Evolutionary conservation across 2,329 filamentous ascomycete genomes (phyloP).

Genomic region (Sporothrix mexicana): DNA sequence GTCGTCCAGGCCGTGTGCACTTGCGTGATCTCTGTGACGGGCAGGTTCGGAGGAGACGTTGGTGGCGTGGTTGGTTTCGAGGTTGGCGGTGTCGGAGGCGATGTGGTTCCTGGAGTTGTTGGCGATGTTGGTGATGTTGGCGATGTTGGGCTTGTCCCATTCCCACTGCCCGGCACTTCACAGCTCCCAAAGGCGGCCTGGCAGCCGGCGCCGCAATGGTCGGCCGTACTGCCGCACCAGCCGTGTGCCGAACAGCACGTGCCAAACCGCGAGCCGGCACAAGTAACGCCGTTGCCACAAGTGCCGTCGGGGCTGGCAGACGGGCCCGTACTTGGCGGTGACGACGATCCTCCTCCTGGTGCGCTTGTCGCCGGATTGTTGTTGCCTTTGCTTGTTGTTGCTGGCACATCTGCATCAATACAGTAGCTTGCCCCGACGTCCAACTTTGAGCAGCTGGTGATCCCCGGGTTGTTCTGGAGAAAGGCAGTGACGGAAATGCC

Average conservation of each 20-base stretch:
- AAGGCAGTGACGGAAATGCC: conserved; percentile 33
- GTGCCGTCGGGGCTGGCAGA: conserved; percentile 26
- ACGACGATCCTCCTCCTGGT: not conserved
- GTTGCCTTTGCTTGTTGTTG: not conserved
- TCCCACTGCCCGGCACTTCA: not conserved
- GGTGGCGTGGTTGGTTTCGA: not conserved
- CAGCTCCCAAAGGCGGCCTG: conserved; percentile 40
- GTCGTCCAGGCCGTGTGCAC: conserved; percentile 29
- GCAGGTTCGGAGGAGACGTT: not conserved
- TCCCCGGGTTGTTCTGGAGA: conserved; percentile 33
- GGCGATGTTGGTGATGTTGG: not conserved
- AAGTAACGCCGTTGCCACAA: conserved; percentile 40
- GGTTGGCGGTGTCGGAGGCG: not conserved
- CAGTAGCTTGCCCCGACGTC: conserved; percentile 29
- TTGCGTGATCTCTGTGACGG: conserved; percentile 7
- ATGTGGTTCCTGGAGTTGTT: not conserved
- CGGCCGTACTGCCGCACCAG: conserved; percentile 43
- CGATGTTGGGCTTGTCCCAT: not conserved
- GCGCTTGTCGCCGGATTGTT: not conserved
- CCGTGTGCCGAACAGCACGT: conserved; percentile 44
- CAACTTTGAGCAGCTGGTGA: conserved; percentile 31
- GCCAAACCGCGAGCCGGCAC: conserved; percentile 39
- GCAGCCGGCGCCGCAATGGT: conserved; percentile 44
- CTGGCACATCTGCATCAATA: conserved; percentile 18
- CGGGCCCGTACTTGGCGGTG: not conserved